Percentiles rank a stretch among this genome's conserved stretches.
Evolutionary conservation across 1,139 yeast genomes (phyloP).

Genomic region (Debaryomycetaceae sp.): DNA sequence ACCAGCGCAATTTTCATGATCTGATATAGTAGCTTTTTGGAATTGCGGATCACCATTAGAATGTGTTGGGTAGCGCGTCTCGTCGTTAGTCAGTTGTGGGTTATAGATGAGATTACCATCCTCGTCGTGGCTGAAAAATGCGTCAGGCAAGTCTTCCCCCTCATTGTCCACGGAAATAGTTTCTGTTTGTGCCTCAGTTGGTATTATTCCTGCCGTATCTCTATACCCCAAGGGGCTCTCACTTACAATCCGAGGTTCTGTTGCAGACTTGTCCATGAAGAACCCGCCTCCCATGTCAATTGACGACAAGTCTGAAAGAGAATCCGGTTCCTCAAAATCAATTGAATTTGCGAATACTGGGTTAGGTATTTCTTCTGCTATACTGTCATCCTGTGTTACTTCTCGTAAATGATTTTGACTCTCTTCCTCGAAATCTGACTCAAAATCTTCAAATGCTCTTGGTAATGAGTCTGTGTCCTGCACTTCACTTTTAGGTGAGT

Average conservation of each 20-base stretch:
- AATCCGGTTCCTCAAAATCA: not conserved
- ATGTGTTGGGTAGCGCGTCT: not conserved
- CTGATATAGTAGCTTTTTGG: not conserved
- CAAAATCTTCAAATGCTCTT: not conserved
- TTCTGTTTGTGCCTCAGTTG: not conserved
- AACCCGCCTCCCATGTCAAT: slow-evolving; percentile 15
- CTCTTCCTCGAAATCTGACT: not conserved
- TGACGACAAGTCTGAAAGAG: slow-evolving; percentile 1
- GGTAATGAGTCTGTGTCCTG: not conserved
- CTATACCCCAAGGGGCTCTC: too few species aligned
- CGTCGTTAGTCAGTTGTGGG: slow-evolving; percentile 9
- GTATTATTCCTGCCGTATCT: not conserved
- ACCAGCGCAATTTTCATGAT: not conserved
- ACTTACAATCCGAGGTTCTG: not conserved
- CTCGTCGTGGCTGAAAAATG: slow-evolving; percentile 12
- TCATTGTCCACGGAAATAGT: not conserved
- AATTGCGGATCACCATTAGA: not conserved
- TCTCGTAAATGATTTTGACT: not conserved
- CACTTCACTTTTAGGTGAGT: not conserved
- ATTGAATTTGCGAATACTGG: not conserved
- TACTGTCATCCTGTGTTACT: not conserved
- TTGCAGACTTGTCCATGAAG: slow-evolving; percentile 7
- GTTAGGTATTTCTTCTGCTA: not conserved
- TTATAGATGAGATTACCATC: slow-evolving; percentile 21
- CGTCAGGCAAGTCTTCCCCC: slow-evolving; percentile 11